phyloP scores from a whole-genome alignment of 2,329 filamentous ascomycete genomes.

The Claviceps humidiphila region DNA sequence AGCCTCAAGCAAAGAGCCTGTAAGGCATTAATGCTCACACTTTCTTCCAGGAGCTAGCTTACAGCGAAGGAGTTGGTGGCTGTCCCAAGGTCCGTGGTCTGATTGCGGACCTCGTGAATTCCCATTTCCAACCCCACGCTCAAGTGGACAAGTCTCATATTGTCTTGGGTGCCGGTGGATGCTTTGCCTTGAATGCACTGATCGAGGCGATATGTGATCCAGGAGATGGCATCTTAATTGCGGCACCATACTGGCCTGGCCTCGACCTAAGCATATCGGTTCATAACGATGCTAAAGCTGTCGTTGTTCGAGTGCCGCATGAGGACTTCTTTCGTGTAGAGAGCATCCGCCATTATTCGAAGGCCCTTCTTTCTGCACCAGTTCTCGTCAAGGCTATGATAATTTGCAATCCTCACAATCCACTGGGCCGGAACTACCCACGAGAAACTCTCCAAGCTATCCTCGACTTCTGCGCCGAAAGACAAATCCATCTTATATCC shows the following conservation, averaged over 20 bases:
- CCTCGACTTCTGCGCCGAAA: not conserved
- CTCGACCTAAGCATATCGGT: not conserved
- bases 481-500: not conserved
- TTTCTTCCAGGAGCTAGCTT: not conserved
- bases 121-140: not conserved
- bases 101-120: not conserved
- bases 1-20: not conserved
- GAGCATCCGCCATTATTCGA: not conserved
- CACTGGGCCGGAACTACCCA: no score
- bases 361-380: not conserved
- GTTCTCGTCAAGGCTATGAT: no score
- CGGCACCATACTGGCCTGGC: not conserved
- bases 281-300: not conserved
- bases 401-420: no score
- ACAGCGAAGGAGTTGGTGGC: not conserved
- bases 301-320: not conserved
- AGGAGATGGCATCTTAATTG: not conserved
- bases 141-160: not conserved
- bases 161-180: not conserved
- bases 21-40: no score
- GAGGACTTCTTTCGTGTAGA: not conserved
- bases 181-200: not conserved
- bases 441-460: no score
- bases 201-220: not conserved
- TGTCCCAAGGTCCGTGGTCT: not conserved